phyloP scores from a whole-genome alignment of 106 monocot genomes.

The Amphibolis antarctica region DNA sequence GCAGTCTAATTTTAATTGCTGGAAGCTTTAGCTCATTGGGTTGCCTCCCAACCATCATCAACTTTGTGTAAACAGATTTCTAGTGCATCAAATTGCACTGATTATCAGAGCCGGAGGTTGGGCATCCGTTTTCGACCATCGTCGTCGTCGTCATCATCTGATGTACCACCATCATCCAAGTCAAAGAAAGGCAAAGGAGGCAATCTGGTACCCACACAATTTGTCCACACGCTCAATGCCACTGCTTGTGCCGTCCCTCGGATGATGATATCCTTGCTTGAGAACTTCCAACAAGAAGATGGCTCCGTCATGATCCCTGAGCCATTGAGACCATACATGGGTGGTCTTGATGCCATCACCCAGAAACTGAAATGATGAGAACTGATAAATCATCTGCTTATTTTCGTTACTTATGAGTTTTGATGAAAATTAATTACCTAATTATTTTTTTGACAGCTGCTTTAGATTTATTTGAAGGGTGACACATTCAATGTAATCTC shows the following conservation, averaged over 20 bases:
- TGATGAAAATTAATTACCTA: neutral
- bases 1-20: neutral
- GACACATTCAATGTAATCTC: too few species aligned
- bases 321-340: conserved; percentile 69
- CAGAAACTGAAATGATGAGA: conserved; percentile 27
- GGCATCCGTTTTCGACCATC: conserved; percentile 76
- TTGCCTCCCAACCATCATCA: neutral
- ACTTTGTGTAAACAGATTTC: conserved; percentile 48
- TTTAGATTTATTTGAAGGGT: too few species aligned
- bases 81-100: conserved; percentile 95
- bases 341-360: conserved; percentile 43
- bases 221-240: conserved; percentile 94
- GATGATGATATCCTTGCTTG: conserved; percentile 76
- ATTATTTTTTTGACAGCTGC: neutral
- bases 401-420: neutral
- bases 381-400: neutral
- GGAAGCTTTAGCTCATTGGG: neutral
- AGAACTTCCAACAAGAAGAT: conserved; percentile 94
- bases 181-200: conserved; percentile 52
- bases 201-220: conserved; percentile 31
- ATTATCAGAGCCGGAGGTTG: conserved; percentile 88
- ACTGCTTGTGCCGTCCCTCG: conserved; percentile 95
- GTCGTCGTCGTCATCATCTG: too few species aligned
- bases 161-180: conserved; percentile 13
- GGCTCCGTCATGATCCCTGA: conserved; percentile 70